These are phyloP conservation scores for Adansonia gregorii DNA, from an alignment of 441 rosid species.

Conservation along the genomic window DNA sequence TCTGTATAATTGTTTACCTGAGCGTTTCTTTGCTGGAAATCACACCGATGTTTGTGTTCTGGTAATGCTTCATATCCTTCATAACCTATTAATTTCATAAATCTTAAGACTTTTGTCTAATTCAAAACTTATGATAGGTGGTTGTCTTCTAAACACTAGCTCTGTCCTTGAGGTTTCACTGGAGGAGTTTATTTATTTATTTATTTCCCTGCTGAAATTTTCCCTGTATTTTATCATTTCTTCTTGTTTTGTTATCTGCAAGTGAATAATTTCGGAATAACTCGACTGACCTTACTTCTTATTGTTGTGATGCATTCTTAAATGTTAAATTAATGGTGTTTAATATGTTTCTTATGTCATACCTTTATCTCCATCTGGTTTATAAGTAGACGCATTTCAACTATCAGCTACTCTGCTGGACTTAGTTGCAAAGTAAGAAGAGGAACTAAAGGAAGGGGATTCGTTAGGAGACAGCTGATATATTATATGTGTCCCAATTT, in stretches of 20 bases:
- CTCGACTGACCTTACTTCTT: neutral
- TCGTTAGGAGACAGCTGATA: neutral
- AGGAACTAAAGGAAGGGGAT: neutral
- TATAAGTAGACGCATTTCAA: neutral
- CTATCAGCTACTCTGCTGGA: neutral
- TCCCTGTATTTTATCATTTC: neutral
- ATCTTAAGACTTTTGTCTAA: neutral
- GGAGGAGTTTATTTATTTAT: neutral
- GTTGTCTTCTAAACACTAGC: neutral
- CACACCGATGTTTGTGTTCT: slow-evolving; percentile 75
- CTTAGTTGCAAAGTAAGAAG: neutral
- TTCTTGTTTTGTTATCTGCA: neutral
- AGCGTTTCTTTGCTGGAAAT: slow-evolving; percentile 69
- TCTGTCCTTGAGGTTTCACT: neutral
- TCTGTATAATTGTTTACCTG: slow-evolving; percentile 85
- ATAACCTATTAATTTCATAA: neutral
- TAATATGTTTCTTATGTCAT: neutral
- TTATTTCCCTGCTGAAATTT: neutral
- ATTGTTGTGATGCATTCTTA: neutral
- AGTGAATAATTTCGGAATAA: neutral
- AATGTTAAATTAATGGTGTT: neutral
- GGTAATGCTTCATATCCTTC: slow-evolving; percentile 46
- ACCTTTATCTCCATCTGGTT: slow-evolving; percentile 13
- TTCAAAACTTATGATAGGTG: neutral
- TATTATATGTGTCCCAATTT: neutral